Evolutionary conservation across 176 grass and related monocot genomes (phyloP), one percentile per base, ranked within the genome.

Genomic region (Lolium perenne): DNA sequence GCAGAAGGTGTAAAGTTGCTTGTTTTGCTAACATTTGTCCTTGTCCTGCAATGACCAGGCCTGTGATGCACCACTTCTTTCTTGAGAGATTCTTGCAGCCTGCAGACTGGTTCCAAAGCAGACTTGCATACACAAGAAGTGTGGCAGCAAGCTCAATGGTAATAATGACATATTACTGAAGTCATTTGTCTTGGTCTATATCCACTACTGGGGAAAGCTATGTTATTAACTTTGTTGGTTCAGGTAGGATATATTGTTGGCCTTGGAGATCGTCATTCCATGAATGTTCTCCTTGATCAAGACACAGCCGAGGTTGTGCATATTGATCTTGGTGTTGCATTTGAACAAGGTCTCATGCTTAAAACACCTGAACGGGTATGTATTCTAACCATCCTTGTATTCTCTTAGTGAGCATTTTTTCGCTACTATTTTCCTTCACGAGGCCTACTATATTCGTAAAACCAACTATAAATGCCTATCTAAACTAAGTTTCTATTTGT

Each of bases 231-330:
- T 74, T 73, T 65, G 26, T 57, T 10, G 7, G 38, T 87, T 84
- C 92, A 95, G 95, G 95, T 98, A 18, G 96, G 96, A 23, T 98
- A 95, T 83, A 93, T 98, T 66, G 96, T 98, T 71, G 96, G 96
- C 61, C 90, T 98, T 83, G 96, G 96, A 87, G 96, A 95, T 94
- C 83, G 91, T 11, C 96, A 95, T 91, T 92, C 96, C 84, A 92
- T 95, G 96, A 98, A 98, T 85, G 94, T 95, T 92, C 94, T 98
- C 79, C 91, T 95, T 63, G 96, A 98, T 80, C 90, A 98, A 92
- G 91, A 94, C 48, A 98, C 96, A 18, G 93, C 96, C 2, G 96
- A 98, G 86, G 88, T 98, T 74, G 90, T 98, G 25, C 96, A 98
- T 80, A 98, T 94, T 64, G 96, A 95, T 90, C 91, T 98, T 90